Conservation (phyloP, 176 grass and related monocot genomes). For the Raddia distichophylla region DNA sequence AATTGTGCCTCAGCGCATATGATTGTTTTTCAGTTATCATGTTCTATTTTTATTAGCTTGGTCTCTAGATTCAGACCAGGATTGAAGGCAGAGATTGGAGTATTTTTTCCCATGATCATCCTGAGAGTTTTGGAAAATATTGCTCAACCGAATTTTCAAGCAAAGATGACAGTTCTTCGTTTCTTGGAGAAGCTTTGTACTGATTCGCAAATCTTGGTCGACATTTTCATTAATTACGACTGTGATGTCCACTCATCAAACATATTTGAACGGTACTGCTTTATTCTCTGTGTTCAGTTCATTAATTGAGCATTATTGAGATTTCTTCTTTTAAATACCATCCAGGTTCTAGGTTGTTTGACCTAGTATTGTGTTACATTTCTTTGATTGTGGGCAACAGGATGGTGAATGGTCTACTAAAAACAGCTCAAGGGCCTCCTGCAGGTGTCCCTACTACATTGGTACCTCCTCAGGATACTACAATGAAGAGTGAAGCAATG, state of each 20-base stretch:
- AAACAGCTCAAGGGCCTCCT: conserved; percentile 96
- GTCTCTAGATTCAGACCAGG: conserved; percentile 97
- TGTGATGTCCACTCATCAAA: conserved; percentile 99
- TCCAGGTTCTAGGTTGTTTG: background rate
- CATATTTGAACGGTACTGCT: conserved; percentile 93
- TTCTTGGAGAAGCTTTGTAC: conserved; percentile 92
- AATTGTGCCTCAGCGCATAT: conserved; percentile 96
- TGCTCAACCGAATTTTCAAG: conserved; percentile 96
- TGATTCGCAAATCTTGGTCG: conserved; percentile 97
- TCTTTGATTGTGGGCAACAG: conserved; percentile 52
- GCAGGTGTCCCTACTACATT: conserved; percentile 83
- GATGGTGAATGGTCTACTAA: conserved; percentile 97
- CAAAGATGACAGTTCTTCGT: conserved; percentile 95
- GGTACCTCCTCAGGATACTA: conserved; percentile 80
- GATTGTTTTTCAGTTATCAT: conserved; percentile 99
- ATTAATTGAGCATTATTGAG: conserved; percentile 40
- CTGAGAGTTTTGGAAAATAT: conserved; percentile 98
- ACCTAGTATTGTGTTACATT: conserved; percentile 25
- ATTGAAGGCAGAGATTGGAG: conserved; percentile 98
- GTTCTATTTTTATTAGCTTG: conserved; percentile 99
- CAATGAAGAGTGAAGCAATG: conserved; percentile 99
- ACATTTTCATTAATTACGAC: conserved; percentile 99
- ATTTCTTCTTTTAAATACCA: conserved; percentile 32
- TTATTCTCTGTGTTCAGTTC: conserved; percentile 8
- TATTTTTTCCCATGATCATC: conserved; percentile 99